A percentile compares a stretch with the other conserved stretches of the same genome.
phyloP scores from a whole-genome alignment of 495 filamentous ascomycete genomes.

The Neurospora sp. region DNA sequence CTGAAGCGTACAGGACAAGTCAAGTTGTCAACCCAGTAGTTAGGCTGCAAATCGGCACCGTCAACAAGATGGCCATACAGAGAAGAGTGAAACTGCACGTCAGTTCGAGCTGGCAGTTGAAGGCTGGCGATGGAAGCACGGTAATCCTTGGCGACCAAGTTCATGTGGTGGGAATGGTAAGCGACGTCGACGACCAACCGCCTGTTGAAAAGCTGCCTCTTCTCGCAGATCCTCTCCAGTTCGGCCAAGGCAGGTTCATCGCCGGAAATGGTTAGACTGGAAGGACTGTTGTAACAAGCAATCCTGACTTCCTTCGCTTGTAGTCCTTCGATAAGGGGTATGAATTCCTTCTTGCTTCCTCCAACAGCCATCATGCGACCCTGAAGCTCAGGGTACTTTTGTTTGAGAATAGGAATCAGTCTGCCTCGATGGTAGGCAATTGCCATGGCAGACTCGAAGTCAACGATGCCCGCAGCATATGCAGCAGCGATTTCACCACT shows the following conservation, averaged over 20 bases:
- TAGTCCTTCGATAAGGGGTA: slow-evolving; percentile 27
- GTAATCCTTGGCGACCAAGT: slow-evolving; percentile 34
- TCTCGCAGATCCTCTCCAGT: slow-evolving; percentile 33
- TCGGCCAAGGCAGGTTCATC: slow-evolving; percentile 39
- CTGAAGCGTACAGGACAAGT: slow-evolving; percentile 32
- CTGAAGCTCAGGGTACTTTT: slow-evolving; percentile 19
- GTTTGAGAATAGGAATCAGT: slow-evolving; percentile 23
- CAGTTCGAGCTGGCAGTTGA: slow-evolving; percentile 20
- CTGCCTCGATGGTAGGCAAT: slow-evolving; percentile 38
- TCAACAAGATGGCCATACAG: slow-evolving; percentile 22
- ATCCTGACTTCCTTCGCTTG: slow-evolving; percentile 29
- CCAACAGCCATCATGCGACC: slow-evolving; percentile 45
- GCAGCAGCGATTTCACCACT: slow-evolving; percentile 51
- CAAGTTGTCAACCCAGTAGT: slow-evolving; percentile 38
- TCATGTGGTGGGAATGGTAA: slow-evolving; percentile 58
- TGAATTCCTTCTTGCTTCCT: slow-evolving; percentile 29
- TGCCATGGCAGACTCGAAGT: slow-evolving; percentile 42
- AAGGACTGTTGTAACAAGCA: slow-evolving; percentile 50
- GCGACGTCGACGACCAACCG: slow-evolving; percentile 48
- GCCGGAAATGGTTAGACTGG: slow-evolving; percentile 50
- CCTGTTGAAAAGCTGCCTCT: slow-evolving; percentile 40
- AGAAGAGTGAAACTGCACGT: slow-evolving; percentile 32
- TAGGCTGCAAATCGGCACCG: slow-evolving; percentile 24
- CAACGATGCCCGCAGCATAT: slow-evolving; percentile 34
- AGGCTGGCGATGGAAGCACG: slow-evolving; percentile 20